Percentiles rank a stretch among this genome's conserved stretches.
Conservation (phyloP, 164 flowering plant species). For the Macadamia integrifolia region DNA sequence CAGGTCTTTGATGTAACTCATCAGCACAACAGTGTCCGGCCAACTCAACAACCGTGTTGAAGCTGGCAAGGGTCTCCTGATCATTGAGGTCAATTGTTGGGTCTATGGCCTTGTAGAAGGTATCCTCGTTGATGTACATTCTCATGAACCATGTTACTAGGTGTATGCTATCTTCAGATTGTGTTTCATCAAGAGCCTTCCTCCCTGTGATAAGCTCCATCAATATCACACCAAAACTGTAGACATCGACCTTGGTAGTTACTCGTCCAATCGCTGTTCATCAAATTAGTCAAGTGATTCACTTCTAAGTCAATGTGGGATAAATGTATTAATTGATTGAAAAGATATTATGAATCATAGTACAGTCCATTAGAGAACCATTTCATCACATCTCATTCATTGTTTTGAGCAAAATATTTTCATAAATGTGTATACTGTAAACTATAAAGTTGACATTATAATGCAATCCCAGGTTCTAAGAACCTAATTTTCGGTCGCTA, state of each 20-base stretch:
- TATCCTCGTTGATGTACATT: slow-evolving; percentile 59
- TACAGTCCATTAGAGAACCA: too few species aligned
- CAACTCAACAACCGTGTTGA: slow-evolving; percentile 64
- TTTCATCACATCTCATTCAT: too few species aligned
- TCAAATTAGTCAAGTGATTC: too few species aligned
- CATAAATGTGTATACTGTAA: too few species aligned
- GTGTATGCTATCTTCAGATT: slow-evolving; percentile 77
- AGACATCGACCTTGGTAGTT: slow-evolving; percentile 6
- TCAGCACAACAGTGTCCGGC: slow-evolving; percentile 80
- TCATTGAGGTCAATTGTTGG: slow-evolving; percentile 44
- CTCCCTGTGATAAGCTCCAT: slow-evolving; percentile 76
- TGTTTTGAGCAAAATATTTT: too few species aligned
- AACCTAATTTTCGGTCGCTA: too few species aligned
- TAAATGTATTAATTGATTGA: too few species aligned
- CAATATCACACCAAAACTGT: slow-evolving; percentile 69
- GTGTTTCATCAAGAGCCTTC: slow-evolving; percentile 63
- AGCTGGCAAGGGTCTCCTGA: slow-evolving; percentile 49
- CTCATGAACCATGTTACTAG: slow-evolving; percentile 73
- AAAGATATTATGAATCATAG: too few species aligned
- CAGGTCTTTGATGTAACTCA: slow-evolving; percentile 73
- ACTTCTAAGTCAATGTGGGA: neutral
- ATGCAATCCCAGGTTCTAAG: too few species aligned
- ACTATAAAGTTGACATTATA: too few species aligned
- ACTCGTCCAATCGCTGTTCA: too few species aligned
- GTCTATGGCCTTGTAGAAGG: slow-evolving; percentile 60